Conservation (phyloP, 352 stramenopile species). For the Phytophthora multivora region DNA sequence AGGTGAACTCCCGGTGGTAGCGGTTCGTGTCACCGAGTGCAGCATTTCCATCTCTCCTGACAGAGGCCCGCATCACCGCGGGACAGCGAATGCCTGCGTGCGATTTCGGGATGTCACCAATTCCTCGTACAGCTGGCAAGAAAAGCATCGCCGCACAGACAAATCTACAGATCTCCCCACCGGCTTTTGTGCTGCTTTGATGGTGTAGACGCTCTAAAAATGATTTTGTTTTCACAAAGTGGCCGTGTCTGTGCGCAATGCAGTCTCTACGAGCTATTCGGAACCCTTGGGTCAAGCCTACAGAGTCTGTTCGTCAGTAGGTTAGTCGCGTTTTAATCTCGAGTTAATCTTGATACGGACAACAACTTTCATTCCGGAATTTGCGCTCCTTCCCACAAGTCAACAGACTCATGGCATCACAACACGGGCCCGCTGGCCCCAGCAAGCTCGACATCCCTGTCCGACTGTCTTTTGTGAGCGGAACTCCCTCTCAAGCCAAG, state of each 20-base stretch:
- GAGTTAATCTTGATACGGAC: neutral
- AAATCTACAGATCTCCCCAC: conserved; percentile 20
- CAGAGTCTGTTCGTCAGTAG: neutral
- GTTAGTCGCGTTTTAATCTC: conserved; percentile 3
- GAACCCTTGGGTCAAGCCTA: too few relatives aligned
- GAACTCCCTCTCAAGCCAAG: conserved; percentile 29
- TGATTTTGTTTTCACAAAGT: neutral
- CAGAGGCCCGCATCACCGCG: conserved; percentile 13
- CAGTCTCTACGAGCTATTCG: conserved; percentile 2
- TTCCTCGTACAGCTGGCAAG: conserved; percentile 5
- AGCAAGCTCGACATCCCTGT: conserved; percentile 30
- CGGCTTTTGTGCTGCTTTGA: conserved; percentile 23
- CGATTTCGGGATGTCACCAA: conserved; percentile 20
- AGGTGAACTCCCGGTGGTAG: conserved; percentile 1
- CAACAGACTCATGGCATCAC: conserved; percentile 8
- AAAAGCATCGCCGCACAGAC: conserved; percentile 1
- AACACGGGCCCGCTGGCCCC: conserved; percentile 8
- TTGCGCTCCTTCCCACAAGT: conserved; percentile 5
- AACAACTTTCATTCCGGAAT: conserved; percentile 26
- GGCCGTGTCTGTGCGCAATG: neutral
- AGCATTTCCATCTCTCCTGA: conserved; percentile 12
- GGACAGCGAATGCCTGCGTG: conserved; percentile 10
- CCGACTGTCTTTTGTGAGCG: conserved; percentile 44
- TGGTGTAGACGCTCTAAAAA: conserved; percentile 6
- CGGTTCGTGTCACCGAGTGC: conserved; percentile 12